These are phyloP conservation scores for Fusarium sp. DNA, from an alignment of 2,329 filamentous ascomycete species.

Conservation along the genomic window DNA sequence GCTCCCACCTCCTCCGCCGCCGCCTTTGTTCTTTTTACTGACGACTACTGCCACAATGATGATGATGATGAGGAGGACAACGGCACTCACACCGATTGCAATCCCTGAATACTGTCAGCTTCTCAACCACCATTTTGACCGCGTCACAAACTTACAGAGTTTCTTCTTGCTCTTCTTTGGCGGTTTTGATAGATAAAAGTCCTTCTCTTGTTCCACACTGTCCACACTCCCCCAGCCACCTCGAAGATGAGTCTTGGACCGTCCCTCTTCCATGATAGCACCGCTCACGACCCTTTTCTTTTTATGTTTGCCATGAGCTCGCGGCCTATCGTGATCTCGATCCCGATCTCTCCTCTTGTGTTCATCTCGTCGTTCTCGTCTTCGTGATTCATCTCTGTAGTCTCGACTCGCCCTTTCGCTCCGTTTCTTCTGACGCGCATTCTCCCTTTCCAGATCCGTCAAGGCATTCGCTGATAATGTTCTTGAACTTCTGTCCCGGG, in stretches of 20 bases:
- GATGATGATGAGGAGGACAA: slow-evolving; percentile 68
- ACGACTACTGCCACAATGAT: slow-evolving; percentile 75
- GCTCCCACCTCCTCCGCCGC: slow-evolving; percentile 19
- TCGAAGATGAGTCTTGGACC: slow-evolving; percentile 51
- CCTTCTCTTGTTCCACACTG: slow-evolving; percentile 57
- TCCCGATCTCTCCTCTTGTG: slow-evolving; percentile 33
- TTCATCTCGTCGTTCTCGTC: slow-evolving; percentile 34
- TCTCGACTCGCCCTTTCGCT: slow-evolving; percentile 25
- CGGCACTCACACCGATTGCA: slow-evolving; percentile 59
- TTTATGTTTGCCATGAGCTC: slow-evolving; percentile 51
- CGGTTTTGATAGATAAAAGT: slow-evolving; percentile 53
- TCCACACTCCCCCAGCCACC: slow-evolving; percentile 54
- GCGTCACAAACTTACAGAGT: slow-evolving; percentile 59
- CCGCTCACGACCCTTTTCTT: slow-evolving; percentile 74
- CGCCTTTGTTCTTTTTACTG: slow-evolving; percentile 70
- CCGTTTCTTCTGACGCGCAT: slow-evolving; percentile 57
- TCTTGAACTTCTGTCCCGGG: slow-evolving; percentile 39
- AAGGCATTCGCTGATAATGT: slow-evolving; percentile 63
- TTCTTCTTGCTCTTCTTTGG: slow-evolving; percentile 65
- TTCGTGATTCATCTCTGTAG: slow-evolving; percentile 45
- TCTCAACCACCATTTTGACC: background rate
- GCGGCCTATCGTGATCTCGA: slow-evolving; percentile 40
- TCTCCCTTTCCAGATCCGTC: slow-evolving; percentile 70
- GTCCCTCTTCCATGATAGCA: slow-evolving; percentile 73
- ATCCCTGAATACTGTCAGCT: slow-evolving; percentile 57